A percentile compares a stretch with the other conserved stretches of the same genome.
phyloP scores from a whole-genome alignment of 768 basidiomycete genomes.

The Chiua virens region DNA sequence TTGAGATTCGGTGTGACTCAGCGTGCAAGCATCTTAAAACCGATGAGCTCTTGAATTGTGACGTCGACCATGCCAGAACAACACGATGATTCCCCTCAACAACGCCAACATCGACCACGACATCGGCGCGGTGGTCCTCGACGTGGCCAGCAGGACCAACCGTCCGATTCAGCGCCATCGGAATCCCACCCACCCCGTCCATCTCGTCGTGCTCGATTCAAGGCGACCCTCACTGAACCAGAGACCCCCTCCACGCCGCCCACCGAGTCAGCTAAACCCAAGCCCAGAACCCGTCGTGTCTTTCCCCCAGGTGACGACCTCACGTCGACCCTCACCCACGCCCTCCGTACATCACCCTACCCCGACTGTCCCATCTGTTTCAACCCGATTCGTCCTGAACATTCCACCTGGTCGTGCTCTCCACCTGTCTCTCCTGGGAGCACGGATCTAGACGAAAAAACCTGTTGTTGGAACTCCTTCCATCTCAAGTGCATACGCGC shows the following conservation, averaged over 20 bases:
- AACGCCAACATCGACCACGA: neutral
- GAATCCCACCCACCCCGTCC: conserved; percentile 7
- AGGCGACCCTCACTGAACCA: conserved; percentile 33
- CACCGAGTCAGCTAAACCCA: neutral
- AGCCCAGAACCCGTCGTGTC: conserved; percentile 6
- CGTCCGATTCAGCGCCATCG: neutral
- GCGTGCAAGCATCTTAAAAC: no score
- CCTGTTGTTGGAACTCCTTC: conserved; percentile 86
- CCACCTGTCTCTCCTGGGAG: conserved; percentile 36
- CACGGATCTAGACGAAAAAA: conserved; percentile 6
- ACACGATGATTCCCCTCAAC: neutral
- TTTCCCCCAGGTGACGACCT: conserved; percentile 53
- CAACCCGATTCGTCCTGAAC: conserved; percentile 69
- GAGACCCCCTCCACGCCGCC: conserved; percentile 3
- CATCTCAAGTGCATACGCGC: conserved; percentile 87
- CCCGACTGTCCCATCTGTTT: conserved; percentile 87
- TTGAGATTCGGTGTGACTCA: neutral
- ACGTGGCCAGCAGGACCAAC: neutral
- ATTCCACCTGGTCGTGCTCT: conserved; percentile 88
- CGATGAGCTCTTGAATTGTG: no score
- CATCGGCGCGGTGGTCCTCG: conserved; percentile 2
- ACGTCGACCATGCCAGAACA: conserved; percentile 8
- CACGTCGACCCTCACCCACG: conserved; percentile 67
- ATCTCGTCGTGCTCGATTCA: conserved; percentile 38
- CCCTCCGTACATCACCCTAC: conserved; percentile 67